These are phyloP conservation scores for Talaromyces thailandensis DNA, from an alignment of 495 filamentous ascomycete genomes.

Conservation along the genomic window DNA sequence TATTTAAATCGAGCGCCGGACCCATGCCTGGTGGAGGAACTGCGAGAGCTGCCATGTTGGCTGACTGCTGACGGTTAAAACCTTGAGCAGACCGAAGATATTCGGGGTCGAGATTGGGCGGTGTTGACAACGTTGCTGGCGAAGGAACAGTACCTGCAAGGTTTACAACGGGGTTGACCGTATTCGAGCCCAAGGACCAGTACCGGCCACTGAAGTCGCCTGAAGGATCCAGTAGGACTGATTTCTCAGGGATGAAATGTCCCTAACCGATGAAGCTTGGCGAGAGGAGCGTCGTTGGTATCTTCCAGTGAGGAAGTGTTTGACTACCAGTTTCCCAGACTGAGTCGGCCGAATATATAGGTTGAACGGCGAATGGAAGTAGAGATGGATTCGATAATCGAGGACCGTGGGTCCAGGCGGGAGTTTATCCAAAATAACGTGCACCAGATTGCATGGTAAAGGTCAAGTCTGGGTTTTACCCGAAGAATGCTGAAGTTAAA, in stretches of 20 bases:
- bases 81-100: slow-evolving; percentile 20
- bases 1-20: slow-evolving; percentile 30
- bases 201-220: slow-evolving; percentile 32
- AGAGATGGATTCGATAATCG: background rate
- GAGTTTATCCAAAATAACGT: slow-evolving; percentile 4
- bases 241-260: background rate
- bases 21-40: slow-evolving; percentile 38
- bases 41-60: slow-evolving; percentile 36
- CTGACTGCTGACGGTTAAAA: slow-evolving; percentile 16
- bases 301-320: slow-evolving; percentile 1
- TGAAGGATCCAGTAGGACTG: slow-evolving; percentile 39
- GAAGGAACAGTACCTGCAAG: slow-evolving; percentile 6
- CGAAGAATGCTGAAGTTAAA: slow-evolving; percentile 7
- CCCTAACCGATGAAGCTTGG: background rate
- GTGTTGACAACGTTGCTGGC: slow-evolving; percentile 17
- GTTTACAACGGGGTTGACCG: slow-evolving; percentile 15
- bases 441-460: slow-evolving; percentile 8
- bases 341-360: background rate
- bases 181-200: slow-evolving; percentile 25
- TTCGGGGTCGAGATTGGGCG: slow-evolving; percentile 26
- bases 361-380: background rate
- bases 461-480: background rate
- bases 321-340: background rate
- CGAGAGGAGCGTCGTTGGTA: background rate
- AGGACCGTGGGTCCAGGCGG: slow-evolving; percentile 22